Conservation (phyloP, 768 basidiomycete species). For the Tulasnella sp. region DNA sequence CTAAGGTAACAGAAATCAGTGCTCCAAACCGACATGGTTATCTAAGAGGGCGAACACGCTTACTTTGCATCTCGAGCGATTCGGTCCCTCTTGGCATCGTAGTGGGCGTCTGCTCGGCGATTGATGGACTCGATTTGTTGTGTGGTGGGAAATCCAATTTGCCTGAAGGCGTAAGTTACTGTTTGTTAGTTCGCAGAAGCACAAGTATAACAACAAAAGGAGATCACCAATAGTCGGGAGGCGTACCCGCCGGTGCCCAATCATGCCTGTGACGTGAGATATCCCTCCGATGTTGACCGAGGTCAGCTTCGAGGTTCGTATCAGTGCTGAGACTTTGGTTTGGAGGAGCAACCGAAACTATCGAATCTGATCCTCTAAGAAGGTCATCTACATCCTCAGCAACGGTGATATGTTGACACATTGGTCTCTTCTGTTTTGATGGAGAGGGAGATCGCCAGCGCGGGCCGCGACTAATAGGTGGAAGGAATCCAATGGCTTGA, state of each 20-base stretch:
- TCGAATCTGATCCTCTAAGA: background rate
- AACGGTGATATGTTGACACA: background rate
- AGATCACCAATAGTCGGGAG: slow-evolving; percentile 62
- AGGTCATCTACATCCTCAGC: slow-evolving; percentile 23
- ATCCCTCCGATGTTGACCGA: slow-evolving; percentile 45
- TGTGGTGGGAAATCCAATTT: slow-evolving; percentile 81
- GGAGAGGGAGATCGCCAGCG: slow-evolving; percentile 57
- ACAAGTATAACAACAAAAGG: background rate
- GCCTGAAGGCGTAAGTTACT: slow-evolving; percentile 25
- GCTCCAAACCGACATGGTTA: background rate
- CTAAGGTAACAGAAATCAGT: background rate
- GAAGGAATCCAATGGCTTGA: slow-evolving; percentile 61
- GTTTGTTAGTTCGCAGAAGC: background rate
- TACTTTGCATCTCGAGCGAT: slow-evolving; percentile 52
- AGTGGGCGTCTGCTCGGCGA: slow-evolving; percentile 58
- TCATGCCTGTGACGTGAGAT: slow-evolving; percentile 65
- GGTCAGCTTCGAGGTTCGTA: background rate
- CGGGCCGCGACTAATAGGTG: slow-evolving; percentile 51
- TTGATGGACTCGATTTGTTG: slow-evolving; percentile 76
- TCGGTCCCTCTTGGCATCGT: slow-evolving; percentile 47
- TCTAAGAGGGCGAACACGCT: slow-evolving; percentile 21
- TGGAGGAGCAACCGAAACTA: background rate
- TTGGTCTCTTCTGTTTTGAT: slow-evolving; percentile 19
- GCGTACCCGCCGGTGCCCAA: slow-evolving; percentile 62
- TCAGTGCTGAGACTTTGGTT: too few species aligned